phyloP scores from a whole-genome alignment of 345 rosid species.

The Gossypium longicalyx region DNA sequence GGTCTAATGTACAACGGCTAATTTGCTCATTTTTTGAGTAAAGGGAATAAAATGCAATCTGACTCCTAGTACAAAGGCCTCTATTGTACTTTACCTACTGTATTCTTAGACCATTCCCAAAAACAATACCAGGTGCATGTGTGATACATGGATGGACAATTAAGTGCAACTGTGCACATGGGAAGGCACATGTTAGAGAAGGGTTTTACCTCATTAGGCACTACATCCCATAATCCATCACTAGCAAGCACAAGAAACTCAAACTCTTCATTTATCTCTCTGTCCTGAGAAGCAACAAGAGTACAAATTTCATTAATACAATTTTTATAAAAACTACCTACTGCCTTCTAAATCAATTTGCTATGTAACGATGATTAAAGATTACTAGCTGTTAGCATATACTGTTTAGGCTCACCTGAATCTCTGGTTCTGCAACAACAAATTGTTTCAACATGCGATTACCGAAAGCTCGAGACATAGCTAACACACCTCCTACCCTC shows the following conservation, averaged over 20 bases:
- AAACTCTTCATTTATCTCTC: slow-evolving; percentile 60
- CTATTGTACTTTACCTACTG: not conserved
- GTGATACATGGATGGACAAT: not conserved
- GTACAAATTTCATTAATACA: not conserved
- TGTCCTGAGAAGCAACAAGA: slow-evolving; percentile 49
- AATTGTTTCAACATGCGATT: slow-evolving; percentile 98
- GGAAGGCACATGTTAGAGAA: not conserved
- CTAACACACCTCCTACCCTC: slow-evolving; percentile 99
- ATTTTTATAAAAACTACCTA: slow-evolving; percentile 9
- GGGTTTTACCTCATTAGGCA: slow-evolving; percentile 72
- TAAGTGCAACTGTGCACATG: not conserved
- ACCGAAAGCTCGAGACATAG: slow-evolving; percentile 99
- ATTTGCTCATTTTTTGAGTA: too few species aligned
- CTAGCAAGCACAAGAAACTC: slow-evolving; percentile 93
- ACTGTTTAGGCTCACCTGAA: slow-evolving; percentile 61
- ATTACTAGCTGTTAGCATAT: not conserved
- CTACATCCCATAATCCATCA: slow-evolving; percentile 98
- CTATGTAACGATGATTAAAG: not conserved
- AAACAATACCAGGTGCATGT: not conserved
- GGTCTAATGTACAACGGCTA: too few species aligned
- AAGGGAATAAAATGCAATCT: too few species aligned
- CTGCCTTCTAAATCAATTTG: not conserved
- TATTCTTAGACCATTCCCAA: not conserved
- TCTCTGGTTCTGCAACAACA: slow-evolving; percentile 97
- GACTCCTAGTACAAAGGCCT: too few species aligned